Base-by-base conservation (phyloP, 2,329 filamentous ascomycete genomes). In the Teratosphaeria pseudoeucalypti region DNA sequence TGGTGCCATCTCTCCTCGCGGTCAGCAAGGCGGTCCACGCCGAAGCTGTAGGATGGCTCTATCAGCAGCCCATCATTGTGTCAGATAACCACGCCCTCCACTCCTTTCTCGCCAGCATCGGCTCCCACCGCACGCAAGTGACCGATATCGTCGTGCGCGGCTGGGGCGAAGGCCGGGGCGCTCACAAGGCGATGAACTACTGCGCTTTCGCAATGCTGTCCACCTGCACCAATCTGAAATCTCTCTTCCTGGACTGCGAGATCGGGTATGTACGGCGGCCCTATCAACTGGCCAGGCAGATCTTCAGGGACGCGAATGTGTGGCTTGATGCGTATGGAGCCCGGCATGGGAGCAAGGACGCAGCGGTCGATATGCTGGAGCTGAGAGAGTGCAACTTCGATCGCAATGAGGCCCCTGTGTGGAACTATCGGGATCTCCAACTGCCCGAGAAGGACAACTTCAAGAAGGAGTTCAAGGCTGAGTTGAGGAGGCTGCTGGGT, bases 11-110 rank as follows among this genome's bases (percentile, higher is more conserved):
- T n/a, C 59, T 72, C 6, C 61, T 71, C 1, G 67, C 65, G 7
- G 64, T 67, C 54, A 67, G 61, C 62, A 65, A 66, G 59, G 69
- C 70, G 52, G 67, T 72, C 47, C 61, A 67, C 16, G 56, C 56
- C 5, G 69, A 72, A 52, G 66, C 62, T 6, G 62, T 64, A 58
- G 63, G 60, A 52, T 63, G 66, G 27, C 63, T 72, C 4, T 71
- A 72, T 62, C 61, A 65, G 23, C 67, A 67, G 26, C 11, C 52
- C 4, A 61, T 72, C 49, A 55, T 65, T 52, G 34, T 71, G 27
- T 59, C 59, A 19, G 63, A 71, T 34, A 64, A 63, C 1, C 60
- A 62, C 11, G 61, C 69, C 1, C 56, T 71, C 19, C 62, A 64
- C 53, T 43, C 43, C 9, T 71, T 71, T 58, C 59, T 71, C 11